Evolutionary conservation across 2,329 filamentous ascomycete species (phyloP).

Genomic region (Colletotrichum destructivum): DNA sequence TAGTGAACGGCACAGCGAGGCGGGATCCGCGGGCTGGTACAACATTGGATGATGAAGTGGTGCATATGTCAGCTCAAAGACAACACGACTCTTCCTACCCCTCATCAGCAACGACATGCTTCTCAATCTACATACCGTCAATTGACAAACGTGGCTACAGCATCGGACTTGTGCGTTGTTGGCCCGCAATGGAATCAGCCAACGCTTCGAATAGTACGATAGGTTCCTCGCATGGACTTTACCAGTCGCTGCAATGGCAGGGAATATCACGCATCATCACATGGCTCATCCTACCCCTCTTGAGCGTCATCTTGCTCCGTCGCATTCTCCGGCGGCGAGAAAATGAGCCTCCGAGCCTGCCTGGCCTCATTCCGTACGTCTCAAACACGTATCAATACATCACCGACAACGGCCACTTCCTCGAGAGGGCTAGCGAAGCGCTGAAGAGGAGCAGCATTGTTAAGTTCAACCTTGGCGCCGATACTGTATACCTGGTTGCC

Average conservation of each 20-base stretch:
- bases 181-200: not conserved
- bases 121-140: no score
- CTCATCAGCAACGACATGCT: no score
- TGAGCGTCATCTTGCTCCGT: not conserved
- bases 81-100: no score
- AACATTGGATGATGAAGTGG: no score
- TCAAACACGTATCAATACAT: conserved; percentile 42
- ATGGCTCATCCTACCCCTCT: not conserved
- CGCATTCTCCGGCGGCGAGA: not conserved
- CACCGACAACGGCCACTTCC: conserved; percentile 38
- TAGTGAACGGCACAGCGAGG: no score
- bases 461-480: conserved; percentile 35
- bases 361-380: conserved; percentile 34
- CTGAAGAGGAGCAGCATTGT: conserved; percentile 8
- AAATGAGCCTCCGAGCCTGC: conserved; percentile 5
- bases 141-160: no score
- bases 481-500: conserved; percentile 35
- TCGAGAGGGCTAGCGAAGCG: conserved; percentile 25
- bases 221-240: not conserved
- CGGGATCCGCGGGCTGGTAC: no score
- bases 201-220: not conserved
- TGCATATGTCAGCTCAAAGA: no score
- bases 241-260: not conserved
- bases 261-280: not conserved
- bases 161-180: not conserved